Base-by-base conservation (phyloP, 192 early-diverging fungal species). In the Gamsiella multidivaricata region DNA sequence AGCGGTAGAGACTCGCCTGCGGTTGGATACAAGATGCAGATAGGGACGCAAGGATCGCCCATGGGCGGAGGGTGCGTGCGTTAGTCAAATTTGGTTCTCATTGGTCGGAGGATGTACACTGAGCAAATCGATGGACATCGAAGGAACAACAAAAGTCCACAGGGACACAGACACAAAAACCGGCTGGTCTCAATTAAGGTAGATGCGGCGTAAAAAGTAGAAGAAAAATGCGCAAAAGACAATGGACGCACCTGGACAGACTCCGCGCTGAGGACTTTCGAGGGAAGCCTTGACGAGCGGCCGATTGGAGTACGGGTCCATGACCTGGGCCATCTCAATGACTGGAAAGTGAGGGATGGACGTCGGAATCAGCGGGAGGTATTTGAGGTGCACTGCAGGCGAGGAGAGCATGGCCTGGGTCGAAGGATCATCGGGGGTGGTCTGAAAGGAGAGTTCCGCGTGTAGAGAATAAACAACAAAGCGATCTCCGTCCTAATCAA, bases 271-370 rank as follows among this genome's bases (percentile, higher is more conserved):
- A 2, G 64, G 58, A 32, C 73, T 76, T 41, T 76, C 64, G 28
- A 68, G 22, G 0, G 31, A 15, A 7, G 65, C 73, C 55, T 76
- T 76, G 45, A 76, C 53, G 2, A 76, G 47, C 1, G 39, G 51
- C 43, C 51, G 39, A 29, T 55, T 54, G 1, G 64, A 43, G 28
- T 47, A 10, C 3, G 58, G 64, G 33, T 76, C 73, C 43, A 41
- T 60, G 25, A 57, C 65, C 43, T 76, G 65, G 18, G 73, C 41
- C 65, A 76, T 67, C 65, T 76, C 73, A 18, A 68, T 76, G 14
- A 76, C 59, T 8, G 73, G 73, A 31, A 33, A 68, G 18, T 76
- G 58, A 17, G 73, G 73, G 25, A 76, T 76, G 17, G 43, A 76
- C 4, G 73, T 76, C 1, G 65, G 73, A 9, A 76, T 46, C 20